phyloP scores from a whole-genome alignment of 2,329 filamentous ascomycete species.

The Fusarium pseudoanthophilum region DNA sequence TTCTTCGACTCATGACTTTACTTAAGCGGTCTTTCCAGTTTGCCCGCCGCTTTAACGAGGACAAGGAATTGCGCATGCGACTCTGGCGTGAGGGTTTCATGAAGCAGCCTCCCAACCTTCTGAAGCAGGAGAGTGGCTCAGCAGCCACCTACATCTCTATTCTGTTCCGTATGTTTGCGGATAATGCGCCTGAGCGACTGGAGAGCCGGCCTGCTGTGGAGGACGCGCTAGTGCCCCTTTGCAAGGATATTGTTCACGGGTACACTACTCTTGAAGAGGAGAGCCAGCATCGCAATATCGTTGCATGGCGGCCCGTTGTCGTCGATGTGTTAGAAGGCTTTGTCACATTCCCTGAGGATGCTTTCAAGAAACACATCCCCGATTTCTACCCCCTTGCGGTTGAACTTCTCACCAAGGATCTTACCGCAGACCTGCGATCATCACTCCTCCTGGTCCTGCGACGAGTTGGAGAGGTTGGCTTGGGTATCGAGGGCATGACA shows the following conservation, averaged over 20 bases:
- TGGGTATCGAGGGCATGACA: conserved; percentile 66
- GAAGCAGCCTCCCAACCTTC: conserved; percentile 96
- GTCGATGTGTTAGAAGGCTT: conserved; percentile 97
- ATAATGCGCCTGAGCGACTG: conserved; percentile 83
- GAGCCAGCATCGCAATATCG: conserved; percentile 94
- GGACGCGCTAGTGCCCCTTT: conserved; percentile 90
- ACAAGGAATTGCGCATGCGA: conserved; percentile 93
- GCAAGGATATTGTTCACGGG: conserved; percentile 89
- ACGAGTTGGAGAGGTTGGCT: conserved; percentile 81
- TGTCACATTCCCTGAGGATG: conserved; percentile 80
- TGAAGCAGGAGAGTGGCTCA: conserved; percentile 95
- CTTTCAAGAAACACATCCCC: conserved; percentile 82
- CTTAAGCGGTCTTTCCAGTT: conserved; percentile 98
- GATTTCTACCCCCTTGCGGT: conserved; percentile 89
- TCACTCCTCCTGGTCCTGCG: conserved; percentile 82
- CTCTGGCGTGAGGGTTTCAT: conserved; percentile 99
- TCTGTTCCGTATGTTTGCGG: conserved; percentile 95
- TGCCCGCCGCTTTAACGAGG: conserved; percentile 95
- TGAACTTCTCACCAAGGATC: conserved; percentile 83
- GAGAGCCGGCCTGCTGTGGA: conserved; percentile 86
- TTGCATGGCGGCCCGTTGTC: conserved; percentile 96
- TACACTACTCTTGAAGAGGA: conserved; percentile 93
- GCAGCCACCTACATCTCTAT: conserved; percentile 97
- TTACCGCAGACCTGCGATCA: conserved; percentile 80
- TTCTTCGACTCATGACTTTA: conserved; percentile 91